Conservation (phyloP, 495 filamentous ascomycete genomes). For the Penicillium psychrofluorescens region DNA sequence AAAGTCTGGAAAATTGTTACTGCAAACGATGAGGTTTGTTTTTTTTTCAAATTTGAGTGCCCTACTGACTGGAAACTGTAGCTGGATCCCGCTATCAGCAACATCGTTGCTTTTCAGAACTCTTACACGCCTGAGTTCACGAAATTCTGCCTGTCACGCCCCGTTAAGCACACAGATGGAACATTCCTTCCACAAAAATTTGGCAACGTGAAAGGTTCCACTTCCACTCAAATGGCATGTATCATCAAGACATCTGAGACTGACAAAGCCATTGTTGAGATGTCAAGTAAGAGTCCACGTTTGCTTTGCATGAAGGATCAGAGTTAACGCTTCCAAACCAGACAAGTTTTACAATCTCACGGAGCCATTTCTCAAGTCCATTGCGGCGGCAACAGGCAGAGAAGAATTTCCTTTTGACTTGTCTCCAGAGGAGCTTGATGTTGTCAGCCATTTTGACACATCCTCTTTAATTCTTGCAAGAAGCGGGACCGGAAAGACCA, state of each 20-base stretch:
- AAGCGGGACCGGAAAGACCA: constrained; percentile 41
- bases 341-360: constrained; percentile 34
- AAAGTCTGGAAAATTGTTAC: constrained; percentile 11
- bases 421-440: constrained; percentile 21
- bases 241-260: not conserved
- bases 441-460: constrained; percentile 24
- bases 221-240: not conserved
- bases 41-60: too few relatives aligned
- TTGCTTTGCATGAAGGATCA: not conserved
- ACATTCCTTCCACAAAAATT: constrained; percentile 2
- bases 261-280: constrained; percentile 13
- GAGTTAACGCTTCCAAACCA: not conserved
- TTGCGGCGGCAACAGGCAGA: constrained; percentile 1
- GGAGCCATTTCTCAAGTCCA: constrained; percentile 19
- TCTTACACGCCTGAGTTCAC: constrained; percentile 5
- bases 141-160: constrained; percentile 5
- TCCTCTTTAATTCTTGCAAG: constrained; percentile 33
- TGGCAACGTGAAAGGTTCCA: not conserved
- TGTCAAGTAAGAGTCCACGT: constrained; percentile 12
- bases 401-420: constrained; percentile 35
- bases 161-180: constrained; percentile 3
- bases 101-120: constrained; percentile 10
- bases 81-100: constrained; percentile 3
- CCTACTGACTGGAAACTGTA: not conserved
- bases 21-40: constrained; percentile 4